Conservation (phyloP, 129 eudicot genomes). For the Lonicera japonica region DNA sequence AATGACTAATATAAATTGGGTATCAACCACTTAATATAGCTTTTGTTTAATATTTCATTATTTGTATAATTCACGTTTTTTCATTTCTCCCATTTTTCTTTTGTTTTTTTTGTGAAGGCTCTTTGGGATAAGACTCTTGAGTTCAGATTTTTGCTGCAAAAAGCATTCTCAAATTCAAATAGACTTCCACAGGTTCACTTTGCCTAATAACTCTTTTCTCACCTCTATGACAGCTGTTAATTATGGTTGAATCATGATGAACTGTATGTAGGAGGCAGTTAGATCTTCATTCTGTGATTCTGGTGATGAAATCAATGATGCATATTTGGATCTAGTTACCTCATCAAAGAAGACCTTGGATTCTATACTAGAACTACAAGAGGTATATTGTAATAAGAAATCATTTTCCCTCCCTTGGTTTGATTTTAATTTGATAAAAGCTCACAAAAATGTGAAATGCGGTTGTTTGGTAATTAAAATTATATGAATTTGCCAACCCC, state of each 20-base stretch:
- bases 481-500: not conserved
- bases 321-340: constrained; percentile 60
- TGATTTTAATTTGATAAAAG: not conserved
- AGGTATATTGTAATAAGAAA: constrained; percentile 35
- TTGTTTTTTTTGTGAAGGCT: constrained; percentile 45
- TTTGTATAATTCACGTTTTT: not conserved
- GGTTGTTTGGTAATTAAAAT: not conserved
- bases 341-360: constrained; percentile 73
- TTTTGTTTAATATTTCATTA: not conserved
- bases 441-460: not conserved
- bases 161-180: constrained; percentile 60
- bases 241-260: constrained; percentile 5
- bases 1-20: no score
- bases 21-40: not conserved
- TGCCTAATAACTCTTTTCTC: not conserved
- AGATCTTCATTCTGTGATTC: constrained; percentile 56
- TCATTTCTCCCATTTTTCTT: not conserved
- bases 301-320: constrained; percentile 48
- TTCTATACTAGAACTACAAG: constrained; percentile 68
- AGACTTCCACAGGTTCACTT: constrained; percentile 81
- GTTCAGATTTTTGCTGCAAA: constrained; percentile 82
- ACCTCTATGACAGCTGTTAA: not conserved
- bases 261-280: constrained; percentile 61
- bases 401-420: not conserved
- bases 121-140: constrained; percentile 95